Evolutionary conservation across 2,329 filamentous ascomycete genomes (phyloP).

Genomic region (Colletotrichum ledebouriae): DNA sequence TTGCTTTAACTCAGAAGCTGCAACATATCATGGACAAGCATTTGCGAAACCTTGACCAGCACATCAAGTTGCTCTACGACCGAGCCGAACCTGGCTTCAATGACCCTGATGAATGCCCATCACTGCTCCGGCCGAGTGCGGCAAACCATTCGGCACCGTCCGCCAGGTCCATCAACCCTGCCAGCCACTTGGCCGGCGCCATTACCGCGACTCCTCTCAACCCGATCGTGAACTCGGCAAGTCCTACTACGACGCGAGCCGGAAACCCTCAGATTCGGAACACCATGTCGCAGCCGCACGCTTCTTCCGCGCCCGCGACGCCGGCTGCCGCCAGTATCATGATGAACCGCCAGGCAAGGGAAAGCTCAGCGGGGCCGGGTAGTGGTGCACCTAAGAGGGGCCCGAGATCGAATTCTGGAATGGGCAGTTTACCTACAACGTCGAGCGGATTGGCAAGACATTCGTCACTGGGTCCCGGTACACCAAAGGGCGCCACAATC

Average conservation of each 20-base stretch:
- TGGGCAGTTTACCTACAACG: slow-evolving; percentile 62
- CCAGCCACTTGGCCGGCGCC: slow-evolving; percentile 52
- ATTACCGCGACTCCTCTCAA: slow-evolving; percentile 53
- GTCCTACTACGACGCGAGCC: slow-evolving; percentile 58
- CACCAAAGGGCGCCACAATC: slow-evolving; percentile 62
- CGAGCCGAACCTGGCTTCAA: slow-evolving; percentile 72
- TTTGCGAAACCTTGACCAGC: slow-evolving; percentile 71
- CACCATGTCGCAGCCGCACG: slow-evolving; percentile 63
- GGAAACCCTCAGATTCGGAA: slow-evolving; percentile 63
- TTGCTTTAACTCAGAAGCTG: slow-evolving; percentile 75
- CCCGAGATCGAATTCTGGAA: slow-evolving; percentile 61
- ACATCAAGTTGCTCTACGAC: slow-evolving; percentile 73
- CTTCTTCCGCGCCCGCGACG: slow-evolving; percentile 70
- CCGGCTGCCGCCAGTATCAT: slow-evolving; percentile 73
- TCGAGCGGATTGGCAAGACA: slow-evolving; percentile 73
- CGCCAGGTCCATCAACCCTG: slow-evolving; percentile 58
- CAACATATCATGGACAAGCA: slow-evolving; percentile 73
- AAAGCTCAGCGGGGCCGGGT: slow-evolving; percentile 70
- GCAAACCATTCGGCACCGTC: slow-evolving; percentile 62
- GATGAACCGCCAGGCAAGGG: slow-evolving; percentile 67
- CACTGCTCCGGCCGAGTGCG: slow-evolving; percentile 70
- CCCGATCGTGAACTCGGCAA: slow-evolving; percentile 55
- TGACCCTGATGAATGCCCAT: slow-evolving; percentile 74
- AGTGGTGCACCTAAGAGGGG: slow-evolving; percentile 64
- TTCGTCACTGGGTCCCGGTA: slow-evolving; percentile 73